Base-by-base conservation (phyloP, 176 grass and related monocot genomes). In the Lolium perenne region DNA sequence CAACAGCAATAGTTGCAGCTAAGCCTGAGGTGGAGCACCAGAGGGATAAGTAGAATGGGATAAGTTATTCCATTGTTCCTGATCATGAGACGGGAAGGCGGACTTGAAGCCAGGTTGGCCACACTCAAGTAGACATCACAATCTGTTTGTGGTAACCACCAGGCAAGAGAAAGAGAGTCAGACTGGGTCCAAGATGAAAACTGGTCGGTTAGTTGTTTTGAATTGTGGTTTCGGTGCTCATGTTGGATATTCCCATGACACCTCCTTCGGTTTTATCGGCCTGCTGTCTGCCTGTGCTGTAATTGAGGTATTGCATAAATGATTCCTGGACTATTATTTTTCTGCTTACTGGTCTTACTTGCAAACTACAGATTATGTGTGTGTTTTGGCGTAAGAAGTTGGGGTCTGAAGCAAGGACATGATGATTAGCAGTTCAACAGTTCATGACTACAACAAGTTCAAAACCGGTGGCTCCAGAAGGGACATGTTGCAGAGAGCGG, bases 121-220 rank as follows among this genome's bases (percentile, higher is more conserved):
- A 53, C 32, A 55, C 20, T 29, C 67, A 55, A 53, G 56, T 59
- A 5, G 15, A 55, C 32, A 81, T 29, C 32, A 75, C 14, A 54
- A 2, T 53, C 20, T 56, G n/a, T 10, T 56, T 69, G 45, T 29
- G 70, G 15, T 55, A 60, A 56, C 51, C 71, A 16, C 61, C 70
- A 29, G 48, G 47, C 70, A 82, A 82, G 58, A 76, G 70, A 47
- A 87, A 76, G 79, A 87, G 69, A 60, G 59, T 79, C 8, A 74
- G 47, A 87, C 53, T 70, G 45, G 45, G 20, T 66, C 7, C 47
- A 45, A 65, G n/a, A 66, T 76, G 32, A 82, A 8, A 55, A 45
- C 35, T 32, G 15, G 2, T 17, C 2, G 46, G 78, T 87, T 4
- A 81, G 55, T 63, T 43, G 6, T 35, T 80, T 40, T 63, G 32